Conservation (phyloP, 768 basidiomycete genomes). For the Cystofilobasidium bisporidii region DNA sequence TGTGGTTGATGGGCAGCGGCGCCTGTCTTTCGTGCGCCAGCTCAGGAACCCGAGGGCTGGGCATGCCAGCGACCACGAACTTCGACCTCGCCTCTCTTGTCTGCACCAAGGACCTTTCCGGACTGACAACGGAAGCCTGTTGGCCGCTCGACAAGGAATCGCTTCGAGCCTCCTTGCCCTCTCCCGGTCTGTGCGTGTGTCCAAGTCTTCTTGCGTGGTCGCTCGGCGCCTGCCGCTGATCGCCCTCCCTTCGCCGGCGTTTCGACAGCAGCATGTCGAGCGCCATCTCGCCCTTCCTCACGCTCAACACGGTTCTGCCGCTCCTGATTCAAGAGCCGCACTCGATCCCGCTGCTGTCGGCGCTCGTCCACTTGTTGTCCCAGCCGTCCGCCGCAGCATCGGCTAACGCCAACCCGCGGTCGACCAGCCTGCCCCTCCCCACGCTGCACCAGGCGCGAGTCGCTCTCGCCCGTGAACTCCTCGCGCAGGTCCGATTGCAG, state of each 20-base stretch:
- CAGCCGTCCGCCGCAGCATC: background rate
- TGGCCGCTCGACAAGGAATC: too few species aligned
- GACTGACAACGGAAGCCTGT: too few species aligned
- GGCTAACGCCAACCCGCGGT: background rate
- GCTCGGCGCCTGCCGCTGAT: too few species aligned
- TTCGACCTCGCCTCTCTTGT: too few species aligned
- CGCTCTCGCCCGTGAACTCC: background rate
- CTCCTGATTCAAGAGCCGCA: background rate
- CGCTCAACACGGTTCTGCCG: slow-evolving; percentile 2
- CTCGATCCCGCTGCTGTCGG: slow-evolving; percentile 15
- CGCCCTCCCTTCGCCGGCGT: background rate
- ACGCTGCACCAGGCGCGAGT: slow-evolving; percentile 7
- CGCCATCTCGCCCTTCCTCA: slow-evolving; percentile 9
- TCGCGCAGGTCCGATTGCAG: background rate
- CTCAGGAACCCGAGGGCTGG: too few species aligned
- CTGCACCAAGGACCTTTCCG: too few species aligned
- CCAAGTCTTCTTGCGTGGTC: too few species aligned
- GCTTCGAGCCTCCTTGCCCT: too few species aligned
- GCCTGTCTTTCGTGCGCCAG: too few species aligned
- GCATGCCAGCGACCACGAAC: too few species aligned
- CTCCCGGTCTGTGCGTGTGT: too few species aligned
- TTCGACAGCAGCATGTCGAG: background rate
- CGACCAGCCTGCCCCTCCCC: background rate
- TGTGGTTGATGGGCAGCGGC: too few species aligned
- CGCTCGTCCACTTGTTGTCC: slow-evolving; percentile 1